These are phyloP conservation scores for Eucalyptus coolabah DNA, from an alignment of 345 rosid species.

Conservation along the genomic window DNA sequence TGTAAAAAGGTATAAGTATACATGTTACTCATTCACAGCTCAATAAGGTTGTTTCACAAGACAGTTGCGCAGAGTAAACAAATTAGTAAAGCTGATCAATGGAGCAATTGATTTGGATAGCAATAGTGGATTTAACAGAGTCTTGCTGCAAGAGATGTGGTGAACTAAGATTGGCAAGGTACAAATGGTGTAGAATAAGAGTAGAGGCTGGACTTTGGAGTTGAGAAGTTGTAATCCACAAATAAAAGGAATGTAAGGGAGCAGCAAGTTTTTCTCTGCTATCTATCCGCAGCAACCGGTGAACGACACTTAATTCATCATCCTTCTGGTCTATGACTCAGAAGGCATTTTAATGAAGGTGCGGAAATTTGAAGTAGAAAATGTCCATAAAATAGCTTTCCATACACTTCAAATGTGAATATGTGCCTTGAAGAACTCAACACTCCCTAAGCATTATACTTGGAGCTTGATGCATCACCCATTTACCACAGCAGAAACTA, in stretches of 20 bases:
- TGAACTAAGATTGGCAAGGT: neutral
- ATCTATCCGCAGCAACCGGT: neutral
- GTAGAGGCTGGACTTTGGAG: neutral
- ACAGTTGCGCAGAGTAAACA: neutral
- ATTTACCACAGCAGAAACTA: neutral
- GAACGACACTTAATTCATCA: neutral
- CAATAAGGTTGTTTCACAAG: neutral
- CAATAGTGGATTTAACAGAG: neutral
- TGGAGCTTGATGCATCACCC: neutral
- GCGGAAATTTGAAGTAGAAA: neutral
- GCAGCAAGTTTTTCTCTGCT: neutral
- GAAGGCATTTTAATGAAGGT: neutral
- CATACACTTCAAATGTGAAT: neutral
- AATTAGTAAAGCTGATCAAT: neutral
- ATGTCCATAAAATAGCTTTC: neutral
- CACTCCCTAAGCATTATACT: neutral
- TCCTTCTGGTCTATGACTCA: neutral
- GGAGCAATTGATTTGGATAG: neutral
- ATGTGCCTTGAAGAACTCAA: neutral
- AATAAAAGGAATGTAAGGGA: neutral
- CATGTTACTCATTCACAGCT: neutral
- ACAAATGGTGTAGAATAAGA: neutral
- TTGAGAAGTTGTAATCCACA: neutral
- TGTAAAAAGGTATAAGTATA: neutral
- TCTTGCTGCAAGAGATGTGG: neutral